phyloP scores from a whole-genome alignment of 148 eudicot species.

The Oxyria digyna region DNA sequence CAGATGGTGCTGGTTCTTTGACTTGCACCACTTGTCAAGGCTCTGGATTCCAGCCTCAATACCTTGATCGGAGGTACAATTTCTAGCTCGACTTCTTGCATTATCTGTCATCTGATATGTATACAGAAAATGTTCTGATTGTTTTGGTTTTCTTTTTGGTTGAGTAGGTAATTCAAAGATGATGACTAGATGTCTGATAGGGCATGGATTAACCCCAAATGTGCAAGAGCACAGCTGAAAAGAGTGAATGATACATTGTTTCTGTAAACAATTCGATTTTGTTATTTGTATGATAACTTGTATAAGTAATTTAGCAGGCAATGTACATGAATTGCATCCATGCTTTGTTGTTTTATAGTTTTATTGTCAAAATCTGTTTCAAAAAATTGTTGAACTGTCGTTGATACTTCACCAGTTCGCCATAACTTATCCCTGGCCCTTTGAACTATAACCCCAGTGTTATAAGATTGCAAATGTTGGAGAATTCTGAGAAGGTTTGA shows the following conservation, averaged over 20 bases:
- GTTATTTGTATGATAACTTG: not conserved
- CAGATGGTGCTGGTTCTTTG: slow-evolving; percentile 81
- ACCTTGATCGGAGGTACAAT: slow-evolving; percentile 89
- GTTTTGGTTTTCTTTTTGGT: not conserved
- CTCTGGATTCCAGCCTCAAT: slow-evolving; percentile 87
- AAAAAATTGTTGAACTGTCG: not conserved
- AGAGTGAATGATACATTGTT: not conserved
- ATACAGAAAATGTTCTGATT: too few species aligned
- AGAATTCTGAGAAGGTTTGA: too few species aligned
- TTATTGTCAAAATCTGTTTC: not conserved
- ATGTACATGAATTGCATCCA: not conserved
- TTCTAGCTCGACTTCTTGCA: not conserved
- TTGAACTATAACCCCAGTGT: too few species aligned
- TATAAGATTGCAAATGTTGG: too few species aligned
- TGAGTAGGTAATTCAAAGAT: slow-evolving; percentile 86
- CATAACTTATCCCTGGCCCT: not conserved
- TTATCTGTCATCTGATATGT: not conserved
- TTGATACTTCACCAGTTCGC: not conserved
- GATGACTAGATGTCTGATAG: slow-evolving; percentile 22
- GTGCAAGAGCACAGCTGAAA: not conserved
- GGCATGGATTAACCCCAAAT: not conserved
- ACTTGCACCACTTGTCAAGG: slow-evolving; percentile 99
- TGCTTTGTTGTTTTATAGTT: not conserved
- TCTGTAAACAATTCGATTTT: slow-evolving; percentile 3
- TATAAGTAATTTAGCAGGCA: slow-evolving; percentile 1